phyloP scores from a whole-genome alignment of 2,329 filamentous ascomycete species.

The Diaporthe capsici region DNA sequence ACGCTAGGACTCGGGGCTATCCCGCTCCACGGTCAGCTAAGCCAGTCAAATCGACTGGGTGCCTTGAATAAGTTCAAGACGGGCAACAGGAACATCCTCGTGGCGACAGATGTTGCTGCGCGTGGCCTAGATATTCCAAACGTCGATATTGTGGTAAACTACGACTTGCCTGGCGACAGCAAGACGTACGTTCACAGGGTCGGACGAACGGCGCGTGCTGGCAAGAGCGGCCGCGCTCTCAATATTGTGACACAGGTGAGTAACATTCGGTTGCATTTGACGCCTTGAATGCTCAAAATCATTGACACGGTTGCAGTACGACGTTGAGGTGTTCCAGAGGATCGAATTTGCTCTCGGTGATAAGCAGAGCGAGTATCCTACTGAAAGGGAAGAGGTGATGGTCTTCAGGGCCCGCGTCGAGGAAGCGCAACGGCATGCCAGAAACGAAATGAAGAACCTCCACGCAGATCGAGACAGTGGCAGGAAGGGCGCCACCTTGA shows the following conservation, averaged over 20 bases:
- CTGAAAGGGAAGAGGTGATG: conserved; percentile 87
- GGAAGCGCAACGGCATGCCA: conserved; percentile 85
- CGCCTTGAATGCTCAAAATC: not conserved
- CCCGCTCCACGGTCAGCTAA: conserved; percentile 92
- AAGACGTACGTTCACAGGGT: conserved; percentile 95
- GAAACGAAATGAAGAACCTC: conserved; percentile 84
- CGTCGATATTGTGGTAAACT: conserved; percentile 73
- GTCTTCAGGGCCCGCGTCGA: conserved; percentile 82
- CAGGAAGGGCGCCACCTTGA: conserved; percentile 64
- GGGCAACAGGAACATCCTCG: conserved; percentile 85
- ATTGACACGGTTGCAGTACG: conserved; percentile 51
- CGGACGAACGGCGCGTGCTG: conserved; percentile 88
- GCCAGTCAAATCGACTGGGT: conserved; percentile 87
- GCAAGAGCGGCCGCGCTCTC: conserved; percentile 85
- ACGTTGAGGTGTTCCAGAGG: conserved; percentile 82
- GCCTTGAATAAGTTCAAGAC: conserved; percentile 92
- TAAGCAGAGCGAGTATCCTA: conserved; percentile 78
- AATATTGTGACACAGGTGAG: conserved; percentile 80
- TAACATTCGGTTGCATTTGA: not conserved
- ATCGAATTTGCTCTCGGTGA: conserved; percentile 88
- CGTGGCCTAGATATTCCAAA: conserved; percentile 92
- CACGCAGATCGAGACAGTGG: conserved; percentile 73
- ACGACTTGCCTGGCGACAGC: conserved; percentile 84
- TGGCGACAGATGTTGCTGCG: conserved; percentile 94
- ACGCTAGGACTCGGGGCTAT: conserved; percentile 91